Evolutionary conservation across 306 rosid genomes (phyloP).

Genomic region (Cicer cuneatum): DNA sequence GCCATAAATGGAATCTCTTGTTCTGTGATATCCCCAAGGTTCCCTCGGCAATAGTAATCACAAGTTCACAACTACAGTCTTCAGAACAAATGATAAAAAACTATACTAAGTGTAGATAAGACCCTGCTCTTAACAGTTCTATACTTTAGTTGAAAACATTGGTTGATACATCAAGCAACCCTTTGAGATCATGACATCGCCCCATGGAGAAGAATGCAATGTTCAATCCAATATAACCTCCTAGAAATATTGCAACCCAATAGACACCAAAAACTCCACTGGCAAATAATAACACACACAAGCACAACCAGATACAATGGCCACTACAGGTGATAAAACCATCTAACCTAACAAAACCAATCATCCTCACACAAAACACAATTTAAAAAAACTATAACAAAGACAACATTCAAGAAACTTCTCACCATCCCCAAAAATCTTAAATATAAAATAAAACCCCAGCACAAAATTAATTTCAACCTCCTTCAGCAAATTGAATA

Average conservation of each 20-base stretch:
- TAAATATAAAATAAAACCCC: constrained; percentile 20
- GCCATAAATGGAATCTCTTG: not conserved
- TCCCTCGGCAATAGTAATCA: not conserved
- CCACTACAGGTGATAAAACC: constrained; percentile 30
- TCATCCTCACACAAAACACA: constrained; percentile 2
- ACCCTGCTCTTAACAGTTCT: not conserved
- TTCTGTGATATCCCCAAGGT: not conserved
- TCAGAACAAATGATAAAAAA: not conserved
- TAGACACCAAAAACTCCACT: constrained; percentile 5
- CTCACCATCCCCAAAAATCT: constrained; percentile 8
- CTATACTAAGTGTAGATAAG: not conserved
- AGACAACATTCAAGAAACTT: constrained; percentile 4
- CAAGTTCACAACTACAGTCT: not conserved
- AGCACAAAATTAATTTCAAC: not conserved
- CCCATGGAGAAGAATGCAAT: not conserved
- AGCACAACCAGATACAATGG: constrained; percentile 22
- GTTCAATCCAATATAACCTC: not conserved
- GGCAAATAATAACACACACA: constrained; percentile 10
- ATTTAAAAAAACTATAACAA: not conserved
- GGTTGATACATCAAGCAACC: constrained; percentile 7
- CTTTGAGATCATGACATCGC: constrained; percentile 3
- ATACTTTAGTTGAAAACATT: not conserved
- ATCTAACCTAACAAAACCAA: constrained; percentile 25
- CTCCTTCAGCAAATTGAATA: constrained; percentile 31
- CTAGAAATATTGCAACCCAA: constrained; percentile 27